Evolutionary conservation across 176 grass and related monocot species (phyloP).

Genomic region (Oryza meridionalis): DNA sequence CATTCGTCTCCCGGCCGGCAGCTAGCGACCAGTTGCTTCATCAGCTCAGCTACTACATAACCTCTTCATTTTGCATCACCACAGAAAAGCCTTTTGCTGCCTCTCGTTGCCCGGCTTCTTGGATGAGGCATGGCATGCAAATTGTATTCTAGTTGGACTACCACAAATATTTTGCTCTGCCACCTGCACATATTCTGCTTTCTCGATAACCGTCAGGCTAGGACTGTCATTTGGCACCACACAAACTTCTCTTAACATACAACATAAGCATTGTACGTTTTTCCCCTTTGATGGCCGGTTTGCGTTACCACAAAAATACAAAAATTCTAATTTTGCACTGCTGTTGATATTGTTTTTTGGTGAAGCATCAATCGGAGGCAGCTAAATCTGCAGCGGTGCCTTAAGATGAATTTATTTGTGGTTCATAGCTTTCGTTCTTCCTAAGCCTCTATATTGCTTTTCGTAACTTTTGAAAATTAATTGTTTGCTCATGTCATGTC

Average conservation of each 20-base stretch:
- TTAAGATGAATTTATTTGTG: neutral
- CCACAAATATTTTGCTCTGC: constrained; percentile 37
- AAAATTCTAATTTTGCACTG: neutral
- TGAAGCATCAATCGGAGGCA: neutral
- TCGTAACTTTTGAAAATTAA: neutral
- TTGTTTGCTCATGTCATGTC: neutral
- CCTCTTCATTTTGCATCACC: constrained; percentile 20
- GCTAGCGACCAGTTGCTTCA: neutral
- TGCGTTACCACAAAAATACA: neutral
- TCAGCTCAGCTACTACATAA: neutral
- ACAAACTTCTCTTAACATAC: constrained; percentile 24
- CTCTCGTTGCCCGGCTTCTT: constrained; percentile 26
- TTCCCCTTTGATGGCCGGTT: neutral
- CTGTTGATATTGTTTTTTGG: neutral
- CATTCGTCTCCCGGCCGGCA: neutral
- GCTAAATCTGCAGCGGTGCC: neutral
- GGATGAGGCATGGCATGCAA: constrained; percentile 17
- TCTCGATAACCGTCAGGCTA: constrained; percentile 42
- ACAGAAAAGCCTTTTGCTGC: constrained; percentile 1
- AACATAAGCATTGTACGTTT: neutral
- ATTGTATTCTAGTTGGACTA: constrained; percentile 33
- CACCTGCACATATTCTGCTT: neutral
- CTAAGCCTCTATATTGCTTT: neutral
- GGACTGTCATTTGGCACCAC: constrained; percentile 38
- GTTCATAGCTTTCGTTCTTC: neutral